Evolutionary conservation across 2,329 filamentous ascomycete genomes (phyloP).

Genomic region (Ceratocystis cacaofunesta): DNA sequence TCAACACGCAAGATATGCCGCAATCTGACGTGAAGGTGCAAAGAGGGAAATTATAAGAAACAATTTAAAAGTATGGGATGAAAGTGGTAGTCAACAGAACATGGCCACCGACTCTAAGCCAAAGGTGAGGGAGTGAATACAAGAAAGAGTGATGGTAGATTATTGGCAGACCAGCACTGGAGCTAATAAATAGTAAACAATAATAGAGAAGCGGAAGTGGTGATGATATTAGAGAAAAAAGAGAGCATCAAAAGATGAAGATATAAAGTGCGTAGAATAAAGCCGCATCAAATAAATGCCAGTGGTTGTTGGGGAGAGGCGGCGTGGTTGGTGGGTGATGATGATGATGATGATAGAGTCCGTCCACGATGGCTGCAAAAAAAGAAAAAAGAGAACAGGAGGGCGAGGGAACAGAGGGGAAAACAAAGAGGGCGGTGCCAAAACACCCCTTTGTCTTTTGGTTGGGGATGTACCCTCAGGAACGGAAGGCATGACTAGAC

Average conservation of each 20-base stretch:
- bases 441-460: not conserved
- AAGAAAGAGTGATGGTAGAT: not conserved
- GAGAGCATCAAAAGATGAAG: constrained; percentile 1
- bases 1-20: not conserved
- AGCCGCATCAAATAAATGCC: not conserved
- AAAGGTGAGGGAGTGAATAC: not conserved
- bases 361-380: not conserved
- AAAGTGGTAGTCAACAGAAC: not conserved
- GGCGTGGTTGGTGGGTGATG: not conserved
- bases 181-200: constrained; percentile 2
- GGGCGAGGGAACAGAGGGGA: not conserved
- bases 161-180: not conserved
- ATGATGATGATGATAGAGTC: constrained; percentile 5
- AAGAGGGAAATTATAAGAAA: not conserved
- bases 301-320: not conserved
- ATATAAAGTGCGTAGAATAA: not conserved
- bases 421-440: not conserved
- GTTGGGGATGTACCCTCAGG: not conserved
- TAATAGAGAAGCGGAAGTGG: constrained; percentile 5
- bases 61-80: not conserved
- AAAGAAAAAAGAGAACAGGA: not conserved
- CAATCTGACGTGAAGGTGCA: not conserved
- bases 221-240: not conserved
- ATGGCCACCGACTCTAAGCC: not conserved
- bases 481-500: not conserved